Evolutionary conservation across 352 stramenopile species (phyloP).

Genomic region (Aphanomyces euteiches): DNA sequence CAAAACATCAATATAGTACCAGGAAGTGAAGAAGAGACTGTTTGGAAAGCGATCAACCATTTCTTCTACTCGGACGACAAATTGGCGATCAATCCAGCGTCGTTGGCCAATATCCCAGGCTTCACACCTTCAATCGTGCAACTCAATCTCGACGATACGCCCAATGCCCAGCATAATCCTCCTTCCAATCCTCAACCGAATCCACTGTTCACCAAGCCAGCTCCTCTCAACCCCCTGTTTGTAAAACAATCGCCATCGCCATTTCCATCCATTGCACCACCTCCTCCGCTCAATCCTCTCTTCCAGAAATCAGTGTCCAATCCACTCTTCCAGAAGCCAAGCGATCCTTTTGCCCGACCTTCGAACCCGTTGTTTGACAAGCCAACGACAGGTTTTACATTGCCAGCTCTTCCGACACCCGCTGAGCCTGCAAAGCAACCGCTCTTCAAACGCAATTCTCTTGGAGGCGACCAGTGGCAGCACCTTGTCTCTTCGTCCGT

Average conservation of each 20-base stretch:
- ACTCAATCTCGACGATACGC: conserved; percentile 1
- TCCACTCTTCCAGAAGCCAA: conserved; percentile 56
- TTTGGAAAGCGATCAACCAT: conserved; percentile 17
- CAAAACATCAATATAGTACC: neutral
- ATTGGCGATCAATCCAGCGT: neutral
- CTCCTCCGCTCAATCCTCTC: conserved; percentile 8
- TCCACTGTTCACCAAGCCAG: conserved; percentile 15
- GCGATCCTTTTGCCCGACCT: conserved; percentile 21
- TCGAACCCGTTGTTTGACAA: conserved; percentile 14
- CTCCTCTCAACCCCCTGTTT: neutral
- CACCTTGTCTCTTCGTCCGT: conserved; percentile 65
- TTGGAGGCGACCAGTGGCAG: conserved; percentile 67
- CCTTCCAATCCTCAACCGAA: neutral
- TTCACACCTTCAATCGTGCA: conserved; percentile 31
- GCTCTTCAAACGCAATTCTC: conserved; percentile 29
- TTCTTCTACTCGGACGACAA: conserved; percentile 27
- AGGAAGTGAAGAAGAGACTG: conserved; percentile 26
- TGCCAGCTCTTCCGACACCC: conserved; percentile 25
- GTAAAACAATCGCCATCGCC: neutral
- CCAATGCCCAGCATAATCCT: neutral
- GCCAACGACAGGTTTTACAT: conserved; percentile 7
- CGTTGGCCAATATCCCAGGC: conserved; percentile 13
- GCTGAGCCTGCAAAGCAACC: neutral
- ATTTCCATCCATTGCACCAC: neutral
- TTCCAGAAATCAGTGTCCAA: conserved; percentile 37